Conservation (phyloP, 331 rosid species). For the Cydonia oblonga region DNA sequence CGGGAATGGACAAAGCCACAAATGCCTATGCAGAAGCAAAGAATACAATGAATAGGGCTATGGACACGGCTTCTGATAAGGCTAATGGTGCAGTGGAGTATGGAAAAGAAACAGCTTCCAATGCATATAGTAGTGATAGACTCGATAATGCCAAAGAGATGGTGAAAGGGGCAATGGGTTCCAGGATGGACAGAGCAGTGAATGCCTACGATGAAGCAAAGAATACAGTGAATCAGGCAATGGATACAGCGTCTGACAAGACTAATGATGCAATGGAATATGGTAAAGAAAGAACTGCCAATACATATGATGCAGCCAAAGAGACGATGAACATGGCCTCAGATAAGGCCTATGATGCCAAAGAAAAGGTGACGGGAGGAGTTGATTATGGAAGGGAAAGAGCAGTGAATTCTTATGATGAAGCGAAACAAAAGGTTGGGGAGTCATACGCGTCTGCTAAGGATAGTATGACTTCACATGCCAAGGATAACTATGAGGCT, state of each 20-base stretch:
- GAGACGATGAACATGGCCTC: not conserved
- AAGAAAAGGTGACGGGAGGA: constrained; percentile 8
- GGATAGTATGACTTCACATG: constrained; percentile 20
- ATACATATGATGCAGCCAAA: not conserved
- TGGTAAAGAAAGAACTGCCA: not conserved
- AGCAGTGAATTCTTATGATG: not conserved
- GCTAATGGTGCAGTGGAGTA: not conserved
- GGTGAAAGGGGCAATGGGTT: constrained; percentile 5
- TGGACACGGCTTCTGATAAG: not conserved
- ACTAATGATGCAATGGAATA: not conserved
- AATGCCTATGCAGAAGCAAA: not conserved
- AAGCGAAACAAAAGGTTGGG: not conserved
- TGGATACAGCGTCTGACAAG: not conserved
- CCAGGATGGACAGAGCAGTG: not conserved
- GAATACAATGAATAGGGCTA: not conserved
- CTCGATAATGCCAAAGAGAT: constrained; percentile 5
- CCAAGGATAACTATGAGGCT: constrained; percentile 32
- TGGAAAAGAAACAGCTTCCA: not conserved
- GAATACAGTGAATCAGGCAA: not conserved
- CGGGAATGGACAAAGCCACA: not conserved
- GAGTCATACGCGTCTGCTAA: constrained; percentile 3
- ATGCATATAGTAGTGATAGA: not conserved
- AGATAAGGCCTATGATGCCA: not conserved
- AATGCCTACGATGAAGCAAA: not conserved
- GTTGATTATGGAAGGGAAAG: not conserved